Percentiles rank a stretch among this genome's conserved stretches.
Evolutionary conservation across 805 yeast species (phyloP).

Genomic region (Pichia nanzhaoensis): DNA sequence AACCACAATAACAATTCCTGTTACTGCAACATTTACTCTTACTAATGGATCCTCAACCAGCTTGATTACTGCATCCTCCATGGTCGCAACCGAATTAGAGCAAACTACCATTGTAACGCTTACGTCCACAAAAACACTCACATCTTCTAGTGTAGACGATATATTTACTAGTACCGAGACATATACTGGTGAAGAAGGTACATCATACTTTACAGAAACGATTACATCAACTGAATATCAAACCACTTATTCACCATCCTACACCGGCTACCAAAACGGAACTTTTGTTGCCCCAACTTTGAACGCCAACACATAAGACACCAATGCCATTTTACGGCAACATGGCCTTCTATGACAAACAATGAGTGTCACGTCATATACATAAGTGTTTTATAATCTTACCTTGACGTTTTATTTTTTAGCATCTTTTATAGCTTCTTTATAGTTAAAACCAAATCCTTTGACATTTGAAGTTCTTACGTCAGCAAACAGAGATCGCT

Average conservation of each 20-base stretch:
- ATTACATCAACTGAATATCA: conserved; percentile 10
- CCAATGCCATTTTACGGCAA: conserved; percentile 2
- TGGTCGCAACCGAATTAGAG: conserved; percentile 21
- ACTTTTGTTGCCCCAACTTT: neutral
- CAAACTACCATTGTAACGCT: conserved; percentile 10
- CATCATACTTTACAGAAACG: conserved; percentile 6
- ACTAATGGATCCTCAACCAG: conserved; percentile 27
- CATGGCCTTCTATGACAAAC: conserved; percentile 1
- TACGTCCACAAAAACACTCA: conserved; percentile 14
- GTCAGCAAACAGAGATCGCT: too few species aligned
- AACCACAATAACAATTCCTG: conserved; percentile 25
- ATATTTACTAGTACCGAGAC: neutral
- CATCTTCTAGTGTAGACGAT: conserved; percentile 3
- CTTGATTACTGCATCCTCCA: conserved; percentile 26
- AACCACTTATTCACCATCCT: neutral
- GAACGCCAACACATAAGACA: neutral
- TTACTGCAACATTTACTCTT: conserved; percentile 28
- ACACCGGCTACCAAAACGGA: neutral
- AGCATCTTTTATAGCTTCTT: neutral
- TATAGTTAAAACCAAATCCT: too few species aligned
- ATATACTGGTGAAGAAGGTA: neutral
- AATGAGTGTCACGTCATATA: conserved; percentile 2
- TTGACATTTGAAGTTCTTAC: too few species aligned
- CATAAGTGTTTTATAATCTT: too few species aligned
- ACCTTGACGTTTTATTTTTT: neutral